A percentile compares a stretch with the other conserved stretches of the same genome.
Evolutionary conservation across 1,284 basidiomycete species (phyloP).

Genomic region (Entoloma clypeatum): DNA sequence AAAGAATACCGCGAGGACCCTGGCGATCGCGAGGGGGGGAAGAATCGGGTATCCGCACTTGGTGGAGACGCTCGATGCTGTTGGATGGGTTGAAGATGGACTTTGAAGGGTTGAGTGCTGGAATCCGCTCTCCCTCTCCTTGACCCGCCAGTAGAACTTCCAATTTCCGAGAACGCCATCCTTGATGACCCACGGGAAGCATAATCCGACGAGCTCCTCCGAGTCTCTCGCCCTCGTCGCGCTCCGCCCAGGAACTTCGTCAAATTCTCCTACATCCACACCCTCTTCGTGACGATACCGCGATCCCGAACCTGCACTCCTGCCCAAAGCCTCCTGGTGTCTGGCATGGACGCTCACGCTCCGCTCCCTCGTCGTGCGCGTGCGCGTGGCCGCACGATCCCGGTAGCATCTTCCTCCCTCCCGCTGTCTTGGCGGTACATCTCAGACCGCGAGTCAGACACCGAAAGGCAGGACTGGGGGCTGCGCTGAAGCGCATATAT

Average conservation of each 20-base stretch:
- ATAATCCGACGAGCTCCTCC: conserved; percentile 17
- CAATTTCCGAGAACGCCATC: conserved; percentile 37
- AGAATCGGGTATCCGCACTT: conserved; percentile 45
- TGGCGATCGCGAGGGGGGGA: conserved; percentile 47
- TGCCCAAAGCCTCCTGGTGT: conserved; percentile 7
- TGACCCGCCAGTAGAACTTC: conserved; percentile 19
- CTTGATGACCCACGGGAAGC: conserved; percentile 28
- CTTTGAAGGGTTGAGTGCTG: conserved; percentile 34
- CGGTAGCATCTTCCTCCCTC: too few species aligned
- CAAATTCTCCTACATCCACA: conserved; percentile 4
- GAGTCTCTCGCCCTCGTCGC: conserved; percentile 17
- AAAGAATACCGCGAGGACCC: conserved; percentile 58
- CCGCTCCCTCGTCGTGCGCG: conserved; percentile 45
- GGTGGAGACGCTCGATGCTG: conserved; percentile 51
- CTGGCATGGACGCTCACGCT: conserved; percentile 57
- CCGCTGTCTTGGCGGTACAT: too few species aligned
- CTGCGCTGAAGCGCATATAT: too few species aligned
- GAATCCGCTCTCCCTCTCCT: conserved; percentile 25
- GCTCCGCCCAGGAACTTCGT: conserved; percentile 15
- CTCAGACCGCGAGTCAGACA: too few species aligned
- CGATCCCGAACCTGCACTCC: conserved; percentile 4
- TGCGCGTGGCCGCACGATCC: too few species aligned
- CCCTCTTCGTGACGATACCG: conserved; percentile 4
- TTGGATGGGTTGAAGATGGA: conserved; percentile 56
- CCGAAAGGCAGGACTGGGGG: too few species aligned